Evolutionary conservation across 2,329 filamentous ascomycete genomes (phyloP).

Genomic region (Cadophora sp.): DNA sequence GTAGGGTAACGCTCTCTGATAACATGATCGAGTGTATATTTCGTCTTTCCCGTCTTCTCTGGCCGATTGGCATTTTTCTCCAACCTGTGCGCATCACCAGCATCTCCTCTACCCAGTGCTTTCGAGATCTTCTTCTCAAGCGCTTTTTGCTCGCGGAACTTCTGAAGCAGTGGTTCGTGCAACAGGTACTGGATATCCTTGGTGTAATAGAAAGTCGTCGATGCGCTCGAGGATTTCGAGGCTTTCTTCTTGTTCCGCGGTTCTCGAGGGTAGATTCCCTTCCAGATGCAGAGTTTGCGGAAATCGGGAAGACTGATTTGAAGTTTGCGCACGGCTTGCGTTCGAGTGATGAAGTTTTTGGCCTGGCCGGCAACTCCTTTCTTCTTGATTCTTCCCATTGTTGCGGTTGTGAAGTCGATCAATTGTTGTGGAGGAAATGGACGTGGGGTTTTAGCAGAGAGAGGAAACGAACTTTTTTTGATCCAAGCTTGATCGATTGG

Average conservation of each 20-base stretch:
- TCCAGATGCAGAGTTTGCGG: constrained; percentile 98
- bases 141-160: constrained; percentile 96
- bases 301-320: constrained; percentile 98
- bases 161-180: constrained; percentile 91
- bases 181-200: constrained; percentile 99
- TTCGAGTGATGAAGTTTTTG: constrained; percentile 98
- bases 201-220: constrained; percentile 89
- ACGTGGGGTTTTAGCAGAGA: constrained; percentile 37
- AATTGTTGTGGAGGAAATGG: constrained; percentile 16
- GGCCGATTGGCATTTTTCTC: constrained; percentile 86
- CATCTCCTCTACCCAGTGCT: constrained; percentile 90
- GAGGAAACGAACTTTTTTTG: constrained; percentile 9
- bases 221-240: constrained; percentile 85
- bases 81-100: constrained; percentile 83
- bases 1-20: constrained; percentile 98
- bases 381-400: constrained; percentile 84
- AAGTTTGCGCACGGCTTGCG: constrained; percentile 95
- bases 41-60: constrained; percentile 88
- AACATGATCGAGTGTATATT: constrained; percentile 93
- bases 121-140: constrained; percentile 97
- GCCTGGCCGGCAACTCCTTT: constrained; percentile 87
- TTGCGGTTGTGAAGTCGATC: constrained; percentile 29
- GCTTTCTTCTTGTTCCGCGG: constrained; percentile 97
- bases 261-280: constrained; percentile 98
- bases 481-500: neutral